phyloP scores from a whole-genome alignment of 2,329 filamentous ascomycete genomes.

The Fusarium subtropicale region DNA sequence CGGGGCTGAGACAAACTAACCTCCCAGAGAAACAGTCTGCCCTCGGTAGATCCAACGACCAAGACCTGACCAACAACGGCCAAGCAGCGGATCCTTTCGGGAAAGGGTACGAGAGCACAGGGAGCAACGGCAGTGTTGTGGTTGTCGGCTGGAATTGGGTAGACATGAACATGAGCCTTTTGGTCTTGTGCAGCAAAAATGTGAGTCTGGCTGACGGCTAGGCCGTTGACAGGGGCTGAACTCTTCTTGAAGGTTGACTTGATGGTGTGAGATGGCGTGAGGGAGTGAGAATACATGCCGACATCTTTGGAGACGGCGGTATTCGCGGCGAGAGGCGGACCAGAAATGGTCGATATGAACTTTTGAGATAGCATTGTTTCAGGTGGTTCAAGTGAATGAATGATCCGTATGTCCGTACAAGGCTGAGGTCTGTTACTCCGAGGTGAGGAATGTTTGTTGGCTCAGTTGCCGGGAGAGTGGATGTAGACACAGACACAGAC shows the following conservation, averaged over 20 bases:
- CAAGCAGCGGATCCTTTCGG: constrained; percentile 85
- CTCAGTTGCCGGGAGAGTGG: constrained; percentile 3
- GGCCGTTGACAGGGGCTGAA: constrained; percentile 79
- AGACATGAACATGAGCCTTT: constrained; percentile 94
- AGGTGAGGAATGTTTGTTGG: constrained; percentile 34
- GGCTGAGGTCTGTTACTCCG: constrained; percentile 5
- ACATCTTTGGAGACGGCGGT: constrained; percentile 79
- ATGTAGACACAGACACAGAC: background rate
- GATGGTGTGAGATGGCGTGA: constrained; percentile 81
- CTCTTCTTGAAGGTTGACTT: constrained; percentile 91
- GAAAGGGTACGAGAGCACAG: constrained; percentile 79
- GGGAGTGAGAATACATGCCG: constrained; percentile 86
- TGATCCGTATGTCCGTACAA: background rate
- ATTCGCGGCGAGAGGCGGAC: constrained; percentile 69
- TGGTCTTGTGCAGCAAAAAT: constrained; percentile 92
- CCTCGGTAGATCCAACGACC: constrained; percentile 84
- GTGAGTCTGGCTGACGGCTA: constrained; percentile 84
- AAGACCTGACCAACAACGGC: constrained; percentile 78
- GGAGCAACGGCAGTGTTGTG: background rate
- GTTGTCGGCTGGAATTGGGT: constrained; percentile 54
- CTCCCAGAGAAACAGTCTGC: constrained; percentile 93
- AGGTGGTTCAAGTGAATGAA: background rate
- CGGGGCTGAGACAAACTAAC: constrained; percentile 59
- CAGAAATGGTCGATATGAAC: constrained; percentile 69
- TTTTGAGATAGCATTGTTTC: constrained; percentile 68